phyloP scores from a whole-genome alignment of 495 filamentous ascomycete genomes.

The Xylaria sp. region DNA sequence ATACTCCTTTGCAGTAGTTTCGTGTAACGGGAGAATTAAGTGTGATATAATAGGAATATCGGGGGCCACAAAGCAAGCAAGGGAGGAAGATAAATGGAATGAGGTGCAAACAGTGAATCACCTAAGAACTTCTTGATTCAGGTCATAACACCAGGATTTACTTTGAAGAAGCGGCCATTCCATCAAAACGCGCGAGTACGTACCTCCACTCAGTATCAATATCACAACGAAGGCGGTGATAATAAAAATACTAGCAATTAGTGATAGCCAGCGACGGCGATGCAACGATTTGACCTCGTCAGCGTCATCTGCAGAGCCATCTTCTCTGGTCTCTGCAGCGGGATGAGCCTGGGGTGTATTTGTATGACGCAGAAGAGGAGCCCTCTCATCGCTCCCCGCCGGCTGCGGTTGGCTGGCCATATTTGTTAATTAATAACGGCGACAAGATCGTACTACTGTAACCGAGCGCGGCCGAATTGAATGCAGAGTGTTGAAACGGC shows the following conservation, averaged over 20 bases:
- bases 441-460: slow-evolving; percentile 6
- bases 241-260: slow-evolving; percentile 38
- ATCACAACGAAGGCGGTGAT: slow-evolving; percentile 39
- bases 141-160: neutral
- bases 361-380: slow-evolving; percentile 22
- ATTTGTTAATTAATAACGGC: slow-evolving; percentile 6
- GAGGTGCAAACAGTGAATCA: neutral
- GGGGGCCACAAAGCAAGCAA: neutral
- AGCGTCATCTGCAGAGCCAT: slow-evolving; percentile 17
- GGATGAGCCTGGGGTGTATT: neutral
- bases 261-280: slow-evolving; percentile 42
- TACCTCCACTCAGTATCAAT: slow-evolving; percentile 41
- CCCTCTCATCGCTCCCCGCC: slow-evolving; percentile 15
- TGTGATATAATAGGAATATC: neutral
- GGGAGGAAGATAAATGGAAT: neutral
- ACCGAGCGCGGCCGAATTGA: neutral
- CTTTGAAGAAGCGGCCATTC: neutral
- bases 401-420: slow-evolving; percentile 21
- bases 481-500: neutral
- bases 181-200: slow-evolving; percentile 16
- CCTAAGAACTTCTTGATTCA: neutral
- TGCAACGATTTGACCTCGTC: slow-evolving; percentile 34
- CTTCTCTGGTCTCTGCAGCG: neutral
- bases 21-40: neutral
- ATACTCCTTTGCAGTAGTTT: neutral